Percentiles rank a stretch among this genome's conserved stretches.
phyloP scores from a whole-genome alignment of 306 rosid species.

The Pyrus betulifolia region DNA sequence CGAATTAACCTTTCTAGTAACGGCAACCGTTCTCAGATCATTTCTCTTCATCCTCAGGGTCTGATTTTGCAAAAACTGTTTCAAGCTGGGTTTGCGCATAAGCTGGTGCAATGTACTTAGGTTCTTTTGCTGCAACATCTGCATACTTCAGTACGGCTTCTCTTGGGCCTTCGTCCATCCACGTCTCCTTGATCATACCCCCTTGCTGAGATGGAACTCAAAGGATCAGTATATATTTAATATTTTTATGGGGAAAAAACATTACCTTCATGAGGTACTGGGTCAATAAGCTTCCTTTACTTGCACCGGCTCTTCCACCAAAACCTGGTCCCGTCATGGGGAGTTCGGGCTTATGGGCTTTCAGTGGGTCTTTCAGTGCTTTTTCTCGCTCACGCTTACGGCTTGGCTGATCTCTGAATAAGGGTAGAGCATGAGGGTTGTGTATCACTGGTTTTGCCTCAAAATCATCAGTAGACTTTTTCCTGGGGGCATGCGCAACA shows the following conservation, averaged over 20 bases:
- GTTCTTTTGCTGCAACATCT: slow-evolving; percentile 79
- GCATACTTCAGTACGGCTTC: slow-evolving; percentile 95
- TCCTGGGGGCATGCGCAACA: slow-evolving; percentile 93
- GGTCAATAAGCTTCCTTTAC: slow-evolving; percentile 91
- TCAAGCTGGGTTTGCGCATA: slow-evolving; percentile 92
- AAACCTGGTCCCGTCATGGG: slow-evolving; percentile 95
- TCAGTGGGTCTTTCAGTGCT: slow-evolving; percentile 17
- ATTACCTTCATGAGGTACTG: slow-evolving; percentile 88
- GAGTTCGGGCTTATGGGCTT: slow-evolving; percentile 94
- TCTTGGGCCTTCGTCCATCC: slow-evolving; percentile 99
- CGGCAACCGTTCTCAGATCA: slow-evolving; percentile 20
- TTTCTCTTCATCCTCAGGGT: slow-evolving; percentile 92
- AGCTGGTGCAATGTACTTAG: slow-evolving; percentile 93
- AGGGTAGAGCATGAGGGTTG: slow-evolving; percentile 89
- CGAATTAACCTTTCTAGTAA: neutral
- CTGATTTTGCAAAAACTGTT: slow-evolving; percentile 73
- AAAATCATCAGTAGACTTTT: slow-evolving; percentile 79
- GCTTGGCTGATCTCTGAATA: slow-evolving; percentile 92
- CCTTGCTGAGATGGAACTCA: slow-evolving; percentile 65
- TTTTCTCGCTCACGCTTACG: slow-evolving; percentile 87
- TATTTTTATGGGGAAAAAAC: neutral
- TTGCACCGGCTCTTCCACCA: slow-evolving; percentile 88
- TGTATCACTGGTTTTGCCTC: slow-evolving; percentile 83
- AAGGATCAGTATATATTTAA: neutral
- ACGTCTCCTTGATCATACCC: slow-evolving; percentile 94